Conservation (phyloP, 805 yeast species). For the Candida insectorum region DNA sequence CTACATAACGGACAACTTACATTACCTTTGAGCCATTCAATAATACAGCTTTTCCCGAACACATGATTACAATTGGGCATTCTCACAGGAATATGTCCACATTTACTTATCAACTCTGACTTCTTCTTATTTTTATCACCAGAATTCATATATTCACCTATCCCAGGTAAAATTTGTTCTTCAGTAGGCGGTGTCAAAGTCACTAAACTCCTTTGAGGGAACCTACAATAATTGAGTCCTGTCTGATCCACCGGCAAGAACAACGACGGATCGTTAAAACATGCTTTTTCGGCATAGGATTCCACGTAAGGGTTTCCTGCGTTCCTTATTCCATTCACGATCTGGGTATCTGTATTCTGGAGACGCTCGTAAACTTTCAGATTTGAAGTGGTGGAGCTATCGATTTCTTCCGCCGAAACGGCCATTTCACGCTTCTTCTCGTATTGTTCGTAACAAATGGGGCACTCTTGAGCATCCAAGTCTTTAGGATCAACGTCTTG, state of each 20-base stretch:
- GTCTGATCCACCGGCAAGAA: conserved; percentile 30
- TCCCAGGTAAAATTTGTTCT: conserved; percentile 29
- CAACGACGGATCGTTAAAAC: conserved; percentile 29
- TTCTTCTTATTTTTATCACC: conserved; percentile 11
- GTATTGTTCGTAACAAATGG: conserved; percentile 40
- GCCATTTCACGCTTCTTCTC: conserved; percentile 11
- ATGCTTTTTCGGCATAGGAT: conserved; percentile 2
- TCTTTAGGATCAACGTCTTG: conserved; percentile 17
- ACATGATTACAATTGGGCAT: conserved; percentile 42
- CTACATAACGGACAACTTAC: conserved; percentile 43
- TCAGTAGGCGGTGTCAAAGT: conserved; percentile 15
- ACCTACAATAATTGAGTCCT: conserved; percentile 20
- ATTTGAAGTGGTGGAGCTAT: not conserved
- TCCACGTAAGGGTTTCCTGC: conserved; percentile 1
- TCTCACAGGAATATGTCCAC: conserved; percentile 32
- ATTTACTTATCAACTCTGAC: conserved; percentile 10
- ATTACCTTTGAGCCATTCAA: conserved; percentile 38
- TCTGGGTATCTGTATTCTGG: no score
- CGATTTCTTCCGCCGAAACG: no score
- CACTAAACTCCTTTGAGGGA: conserved; percentile 23
- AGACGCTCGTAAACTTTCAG: no score
- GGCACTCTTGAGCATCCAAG: conserved; percentile 25
- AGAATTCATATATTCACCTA: conserved; percentile 10
- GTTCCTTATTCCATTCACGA: conserved; percentile 5
- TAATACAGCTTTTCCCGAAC: conserved; percentile 39